Conservation (phyloP, 2,329 filamentous ascomycete species). For the Blastomyces gilchristii region DNA sequence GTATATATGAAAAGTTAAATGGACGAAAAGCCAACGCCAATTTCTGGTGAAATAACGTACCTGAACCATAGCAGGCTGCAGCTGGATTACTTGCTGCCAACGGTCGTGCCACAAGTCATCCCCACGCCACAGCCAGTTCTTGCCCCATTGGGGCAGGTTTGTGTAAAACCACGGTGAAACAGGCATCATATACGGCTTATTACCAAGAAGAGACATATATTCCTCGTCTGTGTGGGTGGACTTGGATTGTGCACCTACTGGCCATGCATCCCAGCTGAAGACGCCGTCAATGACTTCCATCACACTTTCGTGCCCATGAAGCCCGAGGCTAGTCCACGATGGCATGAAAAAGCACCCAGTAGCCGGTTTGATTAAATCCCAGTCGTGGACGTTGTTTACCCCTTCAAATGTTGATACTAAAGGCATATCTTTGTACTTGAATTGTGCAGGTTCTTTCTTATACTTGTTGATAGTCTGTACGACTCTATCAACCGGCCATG, state of each 20-base stretch:
- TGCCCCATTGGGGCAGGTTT: conserved; percentile 45
- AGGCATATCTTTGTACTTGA: conserved; percentile 22
- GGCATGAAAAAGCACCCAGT: conserved; percentile 39
- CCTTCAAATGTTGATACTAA: conserved; percentile 41
- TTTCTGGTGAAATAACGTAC: conserved; percentile 16
- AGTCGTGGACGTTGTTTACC: conserved; percentile 32
- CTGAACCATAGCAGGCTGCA: conserved; percentile 44
- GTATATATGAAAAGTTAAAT: neutral
- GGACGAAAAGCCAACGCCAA: neutral
- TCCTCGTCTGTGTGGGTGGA: conserved; percentile 29
- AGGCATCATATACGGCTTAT: conserved; percentile 44
- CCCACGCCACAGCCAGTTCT: conserved; percentile 56
- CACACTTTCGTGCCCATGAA: conserved; percentile 20
- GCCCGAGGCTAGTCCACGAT: conserved; percentile 34
- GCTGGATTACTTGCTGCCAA: conserved; percentile 44
- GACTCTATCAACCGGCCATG: conserved; percentile 24
- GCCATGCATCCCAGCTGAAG: conserved; percentile 39
- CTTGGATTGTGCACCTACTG: conserved; percentile 28
- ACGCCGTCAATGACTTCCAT: conserved; percentile 29
- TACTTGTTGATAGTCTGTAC: conserved; percentile 22
- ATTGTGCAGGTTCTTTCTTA: conserved; percentile 22
- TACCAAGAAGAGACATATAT: conserved; percentile 30
- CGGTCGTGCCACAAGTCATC: conserved; percentile 52
- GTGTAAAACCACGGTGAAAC: conserved; percentile 51
- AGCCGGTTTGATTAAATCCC: conserved; percentile 34